Conservation (phyloP, 495 filamentous ascomycete genomes). For the Xylaria nigripes region DNA sequence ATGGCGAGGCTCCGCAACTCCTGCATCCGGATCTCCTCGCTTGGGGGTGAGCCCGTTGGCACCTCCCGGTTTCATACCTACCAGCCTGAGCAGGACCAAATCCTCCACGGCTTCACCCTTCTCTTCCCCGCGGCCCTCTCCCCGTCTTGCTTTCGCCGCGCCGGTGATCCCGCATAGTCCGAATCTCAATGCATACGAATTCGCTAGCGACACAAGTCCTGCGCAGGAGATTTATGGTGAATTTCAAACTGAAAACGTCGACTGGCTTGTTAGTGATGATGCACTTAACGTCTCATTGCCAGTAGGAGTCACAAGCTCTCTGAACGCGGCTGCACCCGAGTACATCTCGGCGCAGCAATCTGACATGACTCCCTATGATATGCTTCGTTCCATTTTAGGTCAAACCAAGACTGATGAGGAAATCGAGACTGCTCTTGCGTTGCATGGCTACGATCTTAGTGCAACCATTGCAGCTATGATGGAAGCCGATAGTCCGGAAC, state of each 20-base stretch:
- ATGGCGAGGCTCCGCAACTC: constrained; percentile 78
- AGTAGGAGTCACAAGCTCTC: constrained; percentile 52
- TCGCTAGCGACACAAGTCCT: constrained; percentile 62
- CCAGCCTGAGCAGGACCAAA: constrained; percentile 61
- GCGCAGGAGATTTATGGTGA: constrained; percentile 84
- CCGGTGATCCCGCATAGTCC: constrained; percentile 94
- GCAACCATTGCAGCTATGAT: constrained; percentile 83
- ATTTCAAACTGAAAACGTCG: constrained; percentile 84
- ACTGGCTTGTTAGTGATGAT: constrained; percentile 94
- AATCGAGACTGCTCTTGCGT: constrained; percentile 78
- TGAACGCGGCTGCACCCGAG: constrained; percentile 69
- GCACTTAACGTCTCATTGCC: constrained; percentile 69
- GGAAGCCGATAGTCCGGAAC: constrained; percentile 40
- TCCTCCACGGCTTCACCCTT: constrained; percentile 84
- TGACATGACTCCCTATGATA: constrained; percentile 98
- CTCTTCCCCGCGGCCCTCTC: constrained; percentile 87
- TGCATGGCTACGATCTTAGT: constrained; percentile 86
- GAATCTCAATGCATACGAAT: constrained; percentile 87
- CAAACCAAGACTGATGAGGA: constrained; percentile 87
- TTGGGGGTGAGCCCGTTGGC: constrained; percentile 73
- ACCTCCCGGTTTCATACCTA: constrained; percentile 73
- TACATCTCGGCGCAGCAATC: constrained; percentile 67
- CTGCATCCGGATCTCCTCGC: constrained; percentile 65
- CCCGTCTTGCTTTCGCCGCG: constrained; percentile 79
- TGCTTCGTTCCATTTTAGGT: constrained; percentile 88